Base-by-base conservation (phyloP, 306 rosid species). In the Lupinus albus region DNA sequence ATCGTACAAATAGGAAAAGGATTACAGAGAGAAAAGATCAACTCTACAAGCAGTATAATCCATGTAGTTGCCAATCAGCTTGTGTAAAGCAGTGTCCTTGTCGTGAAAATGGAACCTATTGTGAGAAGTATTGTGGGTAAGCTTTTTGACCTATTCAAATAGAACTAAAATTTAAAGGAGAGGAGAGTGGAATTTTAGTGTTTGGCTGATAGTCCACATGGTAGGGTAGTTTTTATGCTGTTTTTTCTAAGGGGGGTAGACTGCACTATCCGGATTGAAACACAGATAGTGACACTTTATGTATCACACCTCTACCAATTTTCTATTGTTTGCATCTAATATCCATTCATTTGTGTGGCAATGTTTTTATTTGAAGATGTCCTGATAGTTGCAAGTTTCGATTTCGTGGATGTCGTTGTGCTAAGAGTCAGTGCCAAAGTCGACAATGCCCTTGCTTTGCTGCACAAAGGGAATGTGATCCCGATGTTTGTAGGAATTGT, bases 361-460 rank as follows among this genome's bases (percentile, higher is more conserved):
- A 16, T 73, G 41, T 6, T 72, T 30, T 74, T 20, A 36, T 76
- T 13, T 67, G 53, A 64, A 93, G 97, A 59, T 88, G 97, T 81
- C 96, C 95, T 6, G 91, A 90, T 86, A 86, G 84, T 70, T 90
- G 97, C 85, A 93, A 93, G 79, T 88, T 90, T 71, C 88, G 88
- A 72, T 93, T 90, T 74, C 86, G 99, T 78, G 99, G 97, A 38
- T 88, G 99, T 64, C 99, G 90, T 69, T 88, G 99, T 82, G 99
- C 99, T 8, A 93, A 93, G 82, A 93, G 99, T 86, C 97, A 90
- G 81, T 93, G 97, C 68, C 86, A 94, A 70, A 90, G 97, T 71
- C 92, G 96, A 70, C 97, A 90, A 54, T 90, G 99, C 61, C 98
- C 98, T 14, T 93, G 97, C 79, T 93, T 93, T 93, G 98, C 98